Percentiles rank a stretch among this genome's conserved stretches.
These are phyloP conservation scores for Metarhizium humberi DNA, from an alignment of 2,329 filamentous ascomycete genomes.

Conservation along the genomic window DNA sequence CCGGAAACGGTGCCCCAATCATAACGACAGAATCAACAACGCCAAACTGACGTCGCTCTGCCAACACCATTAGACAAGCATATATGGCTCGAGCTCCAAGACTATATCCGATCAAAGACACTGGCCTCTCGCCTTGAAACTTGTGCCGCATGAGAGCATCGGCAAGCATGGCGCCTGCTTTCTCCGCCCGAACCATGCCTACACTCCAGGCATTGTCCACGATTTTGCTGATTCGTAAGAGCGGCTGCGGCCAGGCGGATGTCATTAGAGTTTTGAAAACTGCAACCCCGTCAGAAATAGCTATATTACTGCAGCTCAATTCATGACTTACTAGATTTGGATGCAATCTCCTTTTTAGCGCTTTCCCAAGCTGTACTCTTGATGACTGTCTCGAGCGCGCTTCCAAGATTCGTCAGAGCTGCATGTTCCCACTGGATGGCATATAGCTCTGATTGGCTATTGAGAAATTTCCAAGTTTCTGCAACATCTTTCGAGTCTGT, in stretches of 20 bases:
- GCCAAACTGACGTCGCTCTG: constrained; percentile 75
- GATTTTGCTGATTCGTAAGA: constrained; percentile 61
- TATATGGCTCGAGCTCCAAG: constrained; percentile 78
- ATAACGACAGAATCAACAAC: constrained; percentile 78
- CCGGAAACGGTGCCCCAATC: constrained; percentile 73
- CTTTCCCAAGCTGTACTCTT: constrained; percentile 72
- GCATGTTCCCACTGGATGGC: constrained; percentile 77
- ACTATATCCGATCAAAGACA: constrained; percentile 75
- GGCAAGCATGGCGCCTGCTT: constrained; percentile 61
- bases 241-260: constrained; percentile 50
- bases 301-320: background rate
- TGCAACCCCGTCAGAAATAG: constrained; percentile 16
- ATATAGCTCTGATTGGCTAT: constrained; percentile 67
- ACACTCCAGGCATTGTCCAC: constrained; percentile 77
- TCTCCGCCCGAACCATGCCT: constrained; percentile 67
- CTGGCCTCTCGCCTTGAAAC: constrained; percentile 71
- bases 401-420: constrained; percentile 67
- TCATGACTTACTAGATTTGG: constrained; percentile 33
- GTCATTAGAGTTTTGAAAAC: constrained; percentile 48
- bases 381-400: constrained; percentile 66
- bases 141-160: constrained; percentile 70
- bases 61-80: constrained; percentile 69
- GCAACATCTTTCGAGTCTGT: constrained; percentile 58
- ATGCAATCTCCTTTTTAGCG: constrained; percentile 44
- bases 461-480: constrained; percentile 70